Evolutionary conservation across 129 eudicot genomes (phyloP).

Genomic region (Chrysanthemum lavandulifolium): DNA sequence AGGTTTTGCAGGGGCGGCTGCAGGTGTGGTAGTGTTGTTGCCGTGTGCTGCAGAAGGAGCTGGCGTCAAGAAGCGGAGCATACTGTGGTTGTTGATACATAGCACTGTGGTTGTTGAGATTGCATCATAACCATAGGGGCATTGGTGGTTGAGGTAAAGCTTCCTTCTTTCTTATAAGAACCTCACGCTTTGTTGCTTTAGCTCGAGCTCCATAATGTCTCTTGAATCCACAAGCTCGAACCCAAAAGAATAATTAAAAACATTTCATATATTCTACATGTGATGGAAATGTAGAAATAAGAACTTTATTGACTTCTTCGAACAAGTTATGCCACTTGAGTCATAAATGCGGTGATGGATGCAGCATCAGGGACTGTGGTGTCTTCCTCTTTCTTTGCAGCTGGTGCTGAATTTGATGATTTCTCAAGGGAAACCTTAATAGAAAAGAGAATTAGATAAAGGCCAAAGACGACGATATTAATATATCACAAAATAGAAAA

Average conservation of each 20-base stretch:
- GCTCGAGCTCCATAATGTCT: constrained; percentile 83
- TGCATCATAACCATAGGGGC: constrained; percentile 55
- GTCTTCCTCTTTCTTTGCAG: constrained; percentile 34
- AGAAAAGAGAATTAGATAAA: constrained; percentile 21
- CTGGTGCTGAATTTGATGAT: constrained; percentile 42
- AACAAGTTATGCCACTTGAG: constrained; percentile 79
- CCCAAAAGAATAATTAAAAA: background rate
- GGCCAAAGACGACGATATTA: background rate
- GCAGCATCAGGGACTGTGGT: constrained; percentile 57
- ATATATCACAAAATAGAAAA: background rate
- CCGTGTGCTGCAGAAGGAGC: constrained; percentile 42
- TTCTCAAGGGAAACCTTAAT: constrained; percentile 47
- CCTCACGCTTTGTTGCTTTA: constrained; percentile 74
- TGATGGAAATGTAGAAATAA: background rate
- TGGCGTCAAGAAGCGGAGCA: constrained; percentile 40
- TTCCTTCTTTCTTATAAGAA: constrained; percentile 74
- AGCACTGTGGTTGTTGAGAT: constrained; percentile 46
- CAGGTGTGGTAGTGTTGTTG: constrained; percentile 36
- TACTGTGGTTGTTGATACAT: constrained; percentile 40
- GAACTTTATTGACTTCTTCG: constrained; percentile 41
- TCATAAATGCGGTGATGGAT: constrained; percentile 65
- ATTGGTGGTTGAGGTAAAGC: constrained; percentile 57
- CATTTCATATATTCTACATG: background rate
- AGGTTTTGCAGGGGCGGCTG: constrained; percentile 61
- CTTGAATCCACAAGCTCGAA: constrained; percentile 91